Evolutionary conservation across 2,329 filamentous ascomycete species (phyloP), one percentile per base, ranked within the genome.

Genomic region (Parasarocladium wereldwijsianum): DNA sequence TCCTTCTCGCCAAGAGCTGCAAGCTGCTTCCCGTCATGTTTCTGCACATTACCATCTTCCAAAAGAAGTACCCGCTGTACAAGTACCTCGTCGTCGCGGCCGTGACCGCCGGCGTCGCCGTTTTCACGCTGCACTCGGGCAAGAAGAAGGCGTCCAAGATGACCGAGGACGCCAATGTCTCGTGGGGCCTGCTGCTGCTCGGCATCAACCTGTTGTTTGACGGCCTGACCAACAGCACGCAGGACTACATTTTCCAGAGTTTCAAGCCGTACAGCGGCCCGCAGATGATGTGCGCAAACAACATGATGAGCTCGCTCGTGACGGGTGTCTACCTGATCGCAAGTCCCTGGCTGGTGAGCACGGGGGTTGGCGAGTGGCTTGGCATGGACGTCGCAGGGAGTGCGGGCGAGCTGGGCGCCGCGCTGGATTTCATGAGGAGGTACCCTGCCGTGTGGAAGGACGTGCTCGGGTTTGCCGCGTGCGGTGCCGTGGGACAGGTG

Each of bases 231-330:
- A 98, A 98, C 55, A 85, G 79, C 32, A 93, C 87, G 3, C 90
- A 98, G 62, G 90, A 98, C 54, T 76, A 93, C 54, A 84, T 98
- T 52, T 94, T 96, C 52, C 56, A 58, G 38, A 65, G 71, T 6
- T 93, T 85, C 56, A 73, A 72, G 39, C 75, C 77, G 10, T 94
- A 90, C 51, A 72, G 74, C 3, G 90, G 90, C 8, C 85, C 87
- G 35, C 90, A 98, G 66, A 98, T 98, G 90, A 98, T 98, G 90
- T 92, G 86, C 50, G 86, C 87, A 22, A 84, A 94, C 55, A 98
- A 96, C 51, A 61, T 93, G 33, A 79, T 96, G 54, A 78, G 72
- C 43, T 87, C 85, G 4, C 47, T 74, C 26, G 62, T 96, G 33
- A 96, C 86, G 4, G 64, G 70, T 13, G 47, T 58, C 0, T 96